Evolutionary conservation across 495 filamentous ascomycete genomes (phyloP), one percentile per base, ranked within the genome.

Genomic region (Bathelium albidoporum): DNA sequence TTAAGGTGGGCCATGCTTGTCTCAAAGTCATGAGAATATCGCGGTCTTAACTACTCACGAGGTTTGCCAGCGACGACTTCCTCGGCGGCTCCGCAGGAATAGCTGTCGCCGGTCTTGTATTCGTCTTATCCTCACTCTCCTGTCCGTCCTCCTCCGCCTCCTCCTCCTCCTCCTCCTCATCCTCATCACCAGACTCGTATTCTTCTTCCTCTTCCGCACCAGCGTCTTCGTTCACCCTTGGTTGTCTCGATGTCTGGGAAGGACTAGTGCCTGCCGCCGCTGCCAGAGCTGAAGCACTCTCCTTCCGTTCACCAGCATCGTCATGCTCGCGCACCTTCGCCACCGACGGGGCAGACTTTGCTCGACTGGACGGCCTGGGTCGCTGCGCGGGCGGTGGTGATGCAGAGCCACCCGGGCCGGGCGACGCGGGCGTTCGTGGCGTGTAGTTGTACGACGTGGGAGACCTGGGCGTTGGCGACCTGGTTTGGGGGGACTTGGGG

Each of bases 261-360:
- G n/a, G 24, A 55, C 22, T 29, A 2, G 29, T 24, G 24, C 20
- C 49, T 24, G 24, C 20, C 24, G 29, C 5, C 20, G 12, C 49
- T 29, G 29, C 9, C 12, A n/a, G n/a, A n/a, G 22, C 49, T 11
- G 49, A 29, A 2, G 49, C 10, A 16, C 22, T 9, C 20, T 5
- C 29, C 28, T 29, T 58, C 7, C 18, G 29, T 10, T 31, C 16
- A 18, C 29, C 26, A 29, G 22, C 63, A 2, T 1, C 34, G 44
- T 44, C 29, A 22, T 60, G 39, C 31, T 61, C 55, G 59, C 31
- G 28, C n/a, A 24, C 12, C 60, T 60, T 44, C 36, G 64, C 62
- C n/a, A 68, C 61, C 59, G 63, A 39, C 1, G 69, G 69, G 14
- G 69, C 69, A 7, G 69, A 71, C 41, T 71, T 59, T 29, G 63